These are phyloP conservation scores for Malbranchea cinnamomea DNA, from an alignment of 2,329 filamentous ascomycete genomes.

Conservation along the genomic window DNA sequence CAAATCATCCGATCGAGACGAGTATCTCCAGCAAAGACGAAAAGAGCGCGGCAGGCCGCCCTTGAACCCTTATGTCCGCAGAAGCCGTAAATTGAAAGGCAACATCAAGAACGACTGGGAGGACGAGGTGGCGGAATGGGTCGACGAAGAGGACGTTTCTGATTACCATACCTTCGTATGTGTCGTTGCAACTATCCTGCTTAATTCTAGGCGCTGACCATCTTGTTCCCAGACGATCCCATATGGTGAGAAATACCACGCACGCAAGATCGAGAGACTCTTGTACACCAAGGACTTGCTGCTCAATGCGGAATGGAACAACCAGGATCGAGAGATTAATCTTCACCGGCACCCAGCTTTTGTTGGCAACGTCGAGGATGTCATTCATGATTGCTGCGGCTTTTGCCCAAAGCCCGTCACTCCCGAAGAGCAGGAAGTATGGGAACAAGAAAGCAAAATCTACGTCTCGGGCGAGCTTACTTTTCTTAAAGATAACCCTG, in stretches of 20 bases:
- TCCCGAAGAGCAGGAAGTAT: conserved; percentile 54
- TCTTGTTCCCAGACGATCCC: too few species aligned
- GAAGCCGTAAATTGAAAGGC: too few species aligned
- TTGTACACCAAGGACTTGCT: conserved; percentile 69
- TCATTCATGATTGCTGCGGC: conserved; percentile 70
- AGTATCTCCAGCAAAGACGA: conserved; percentile 55
- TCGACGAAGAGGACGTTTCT: conserved; percentile 58
- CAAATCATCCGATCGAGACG: conserved; percentile 49
- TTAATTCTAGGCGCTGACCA: too few species aligned
- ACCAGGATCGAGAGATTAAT: conserved; percentile 59
- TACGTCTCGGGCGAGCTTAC: conserved; percentile 60
- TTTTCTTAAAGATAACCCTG: conserved; percentile 70
- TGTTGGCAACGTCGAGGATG: conserved; percentile 60
- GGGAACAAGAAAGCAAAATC: conserved; percentile 56
- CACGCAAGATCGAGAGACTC: conserved; percentile 57
- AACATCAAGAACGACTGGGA: conserved; percentile 67
- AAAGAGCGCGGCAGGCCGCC: conserved; percentile 56
- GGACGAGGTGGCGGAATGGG: conserved; percentile 74
- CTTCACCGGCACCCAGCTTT: conserved; percentile 77
- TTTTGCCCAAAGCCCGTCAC: conserved; percentile 57
- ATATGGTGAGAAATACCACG: conserved; percentile 17
- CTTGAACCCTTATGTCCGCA: conserved; percentile 23
- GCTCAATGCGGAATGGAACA: conserved; percentile 79
- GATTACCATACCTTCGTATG: conserved; percentile 59
- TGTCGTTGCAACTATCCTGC: too few species aligned